Evolutionary conservation across 140 eudicot species (phyloP), one percentile per base, ranked within the genome.

Genomic region (Artemisia princeps): DNA sequence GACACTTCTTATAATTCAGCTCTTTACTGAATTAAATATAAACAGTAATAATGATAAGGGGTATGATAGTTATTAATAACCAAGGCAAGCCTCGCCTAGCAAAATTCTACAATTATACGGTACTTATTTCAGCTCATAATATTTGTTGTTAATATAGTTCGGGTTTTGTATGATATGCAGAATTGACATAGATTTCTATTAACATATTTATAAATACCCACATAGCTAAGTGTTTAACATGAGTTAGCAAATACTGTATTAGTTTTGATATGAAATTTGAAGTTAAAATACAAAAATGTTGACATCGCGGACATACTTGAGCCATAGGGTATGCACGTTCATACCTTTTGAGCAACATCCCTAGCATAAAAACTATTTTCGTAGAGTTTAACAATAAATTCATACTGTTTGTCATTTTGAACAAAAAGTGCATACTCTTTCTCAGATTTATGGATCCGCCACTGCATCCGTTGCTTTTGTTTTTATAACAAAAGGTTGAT

Each of bases 21-120:
- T 24, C 28, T 24, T 24, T 24, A 24, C 28, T 24, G 28, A 24
- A 24, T 33, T 33, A 4, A 33, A 33, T 33, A 33, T 33, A 33
- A 3, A 30, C 6, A 1, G 26, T 54, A 45, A 65, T 60, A 68
- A 80, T 83, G 89, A 83, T 83, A 63, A 59, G 60, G 65, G 89
- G 85, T 57, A 67, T 83, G 61, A 72, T 80, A 69, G 85, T 83
- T 75, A 77, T 83, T 65, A 83, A 80, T 72, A 83, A 83, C 52
- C 79, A 72, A 62, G 89, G 89, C 78, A 83, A 80, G 64, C 83
- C 83, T 64, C 85, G 89, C 7, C 72, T 83, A 44, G 69, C 81
- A 24, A 83, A 74, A 68, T 83, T 83, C 77, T 83, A 80, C 74
- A 73, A 77, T 33, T 77, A 65, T 58, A 76, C 77, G 89, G 89